phyloP scores from a whole-genome alignment of 2,329 filamentous ascomycete species.

The Rugonectria rugulosa region DNA sequence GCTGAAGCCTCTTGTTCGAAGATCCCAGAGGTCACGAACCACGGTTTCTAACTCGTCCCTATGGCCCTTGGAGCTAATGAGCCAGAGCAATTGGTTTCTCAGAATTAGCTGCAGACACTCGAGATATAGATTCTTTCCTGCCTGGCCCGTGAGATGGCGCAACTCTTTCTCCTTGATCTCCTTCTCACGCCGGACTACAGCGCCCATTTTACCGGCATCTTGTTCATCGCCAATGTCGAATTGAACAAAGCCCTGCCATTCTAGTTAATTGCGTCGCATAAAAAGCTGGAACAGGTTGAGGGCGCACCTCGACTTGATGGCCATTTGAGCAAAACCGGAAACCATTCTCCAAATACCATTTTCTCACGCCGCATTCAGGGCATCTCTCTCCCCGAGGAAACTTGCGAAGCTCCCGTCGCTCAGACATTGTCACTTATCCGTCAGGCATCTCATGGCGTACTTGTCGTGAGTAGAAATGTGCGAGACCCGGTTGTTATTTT shows the following conservation, averaged over 20 bases:
- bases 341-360: slow-evolving; percentile 78
- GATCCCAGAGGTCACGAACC: slow-evolving; percentile 84
- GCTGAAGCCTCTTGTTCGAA: slow-evolving; percentile 63
- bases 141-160: slow-evolving; percentile 67
- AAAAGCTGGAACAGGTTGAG: neutral
- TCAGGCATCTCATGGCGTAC: slow-evolving; percentile 3
- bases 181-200: slow-evolving; percentile 63
- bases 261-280: neutral
- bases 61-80: slow-evolving; percentile 72
- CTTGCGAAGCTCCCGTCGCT: slow-evolving; percentile 54
- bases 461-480: neutral
- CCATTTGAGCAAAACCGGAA: slow-evolving; percentile 81
- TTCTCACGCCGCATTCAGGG: slow-evolving; percentile 73
- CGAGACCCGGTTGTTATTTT: neutral
- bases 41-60: slow-evolving; percentile 79
- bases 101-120: slow-evolving; percentile 86
- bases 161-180: slow-evolving; percentile 61
- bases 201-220: slow-evolving; percentile 69
- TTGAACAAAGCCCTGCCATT: slow-evolving; percentile 58
- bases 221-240: slow-evolving; percentile 72
- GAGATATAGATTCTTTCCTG: slow-evolving; percentile 80
- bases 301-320: slow-evolving; percentile 75
- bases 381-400: slow-evolving; percentile 63
- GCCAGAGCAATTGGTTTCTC: slow-evolving; percentile 79
- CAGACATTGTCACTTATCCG: slow-evolving; percentile 45